Conservation (phyloP, 768 basidiomycete species). For the Pleurotus djamor region DNA sequence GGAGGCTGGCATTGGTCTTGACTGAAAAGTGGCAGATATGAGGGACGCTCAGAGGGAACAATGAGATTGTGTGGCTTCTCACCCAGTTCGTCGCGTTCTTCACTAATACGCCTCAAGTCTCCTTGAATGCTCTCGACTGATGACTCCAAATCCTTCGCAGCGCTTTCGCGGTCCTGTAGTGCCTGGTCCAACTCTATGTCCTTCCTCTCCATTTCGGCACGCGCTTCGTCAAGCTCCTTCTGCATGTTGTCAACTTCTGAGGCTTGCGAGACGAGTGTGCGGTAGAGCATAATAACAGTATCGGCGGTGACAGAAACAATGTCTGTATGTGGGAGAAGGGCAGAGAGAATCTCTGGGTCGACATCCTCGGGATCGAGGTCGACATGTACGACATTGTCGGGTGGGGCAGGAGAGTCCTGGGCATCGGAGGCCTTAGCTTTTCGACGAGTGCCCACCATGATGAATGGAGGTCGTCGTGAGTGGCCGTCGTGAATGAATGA, state of each 20-base stretch:
- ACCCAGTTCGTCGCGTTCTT: slow-evolving; percentile 71
- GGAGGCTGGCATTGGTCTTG: slow-evolving; percentile 41
- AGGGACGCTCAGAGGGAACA: slow-evolving; percentile 10
- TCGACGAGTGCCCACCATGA: slow-evolving; percentile 54
- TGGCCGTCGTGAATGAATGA: not conserved
- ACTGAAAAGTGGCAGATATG: slow-evolving; percentile 28
- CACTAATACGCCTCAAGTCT: slow-evolving; percentile 54
- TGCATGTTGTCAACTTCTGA: slow-evolving; percentile 52
- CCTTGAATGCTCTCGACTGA: slow-evolving; percentile 48
- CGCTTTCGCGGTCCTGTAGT: slow-evolving; percentile 71
- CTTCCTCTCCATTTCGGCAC: slow-evolving; percentile 65
- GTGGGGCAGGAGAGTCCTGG: slow-evolving; percentile 18
- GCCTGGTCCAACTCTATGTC: slow-evolving; percentile 86
- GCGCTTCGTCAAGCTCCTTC: slow-evolving; percentile 68
- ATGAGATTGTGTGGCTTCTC: slow-evolving; percentile 15
- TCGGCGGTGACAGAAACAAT: slow-evolving; percentile 58
- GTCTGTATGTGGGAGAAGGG: slow-evolving; percentile 59
- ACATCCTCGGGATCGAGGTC: slow-evolving; percentile 61
- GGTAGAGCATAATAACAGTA: slow-evolving; percentile 59
- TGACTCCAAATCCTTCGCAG: slow-evolving; percentile 53
- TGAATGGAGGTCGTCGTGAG: not conserved
- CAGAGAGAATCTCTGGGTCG: slow-evolving; percentile 56
- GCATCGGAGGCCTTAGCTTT: slow-evolving; percentile 56
- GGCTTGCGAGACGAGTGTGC: slow-evolving; percentile 55
- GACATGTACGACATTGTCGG: slow-evolving; percentile 30